Evolutionary conservation across 2,329 filamentous ascomycete species (phyloP), one percentile per base, ranked within the genome.

Genomic region (Fusarium lyarnte): DNA sequence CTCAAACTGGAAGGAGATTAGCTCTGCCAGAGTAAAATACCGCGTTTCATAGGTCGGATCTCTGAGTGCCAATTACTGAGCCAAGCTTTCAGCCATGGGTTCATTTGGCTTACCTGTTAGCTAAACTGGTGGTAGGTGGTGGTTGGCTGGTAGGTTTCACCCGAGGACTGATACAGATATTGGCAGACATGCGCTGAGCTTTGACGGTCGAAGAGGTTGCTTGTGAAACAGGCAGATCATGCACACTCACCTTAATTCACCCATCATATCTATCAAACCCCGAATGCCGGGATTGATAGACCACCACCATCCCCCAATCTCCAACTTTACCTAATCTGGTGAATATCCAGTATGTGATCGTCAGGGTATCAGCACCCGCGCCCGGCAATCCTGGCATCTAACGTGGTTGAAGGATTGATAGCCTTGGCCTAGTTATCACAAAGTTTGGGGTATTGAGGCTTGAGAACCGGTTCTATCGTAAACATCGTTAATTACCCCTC

Each of bases 1-100:
- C 66, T 69, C 58, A 43, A 69, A 69, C 33, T 55, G 66, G 66
- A 69, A 69, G 66, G 66, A 69, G 66, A 58, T 58, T 58, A 69
- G 43, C 31, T 36, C 21, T 38, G 36, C 9, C 41, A 45, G 3
- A n/a, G 42, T n/a, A 43, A 33, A 61, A 66, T 47, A 60, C 51
- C 21, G 51, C 47, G 66, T 52, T 23, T 39, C 35, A 42, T 33
- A 38, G 52, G 66, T 25, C 21, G 51, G 16, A 25, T 33, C 29
- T 33, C 19, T 4, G 7, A 33, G 39, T 53, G 58, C 58, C 46
- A 29, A 10, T 25, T 17, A 11, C 21, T 69, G 45, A 43, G 58
- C 66, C 65, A 69, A 69, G 65, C 65, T 65, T 69, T 69, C 65
- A 69, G 66, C 51, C 39, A 23, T 43, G 29, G 8, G 36, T 33